Base-by-base conservation (phyloP, 768 basidiomycete genomes). In the Suillus weaverae region DNA sequence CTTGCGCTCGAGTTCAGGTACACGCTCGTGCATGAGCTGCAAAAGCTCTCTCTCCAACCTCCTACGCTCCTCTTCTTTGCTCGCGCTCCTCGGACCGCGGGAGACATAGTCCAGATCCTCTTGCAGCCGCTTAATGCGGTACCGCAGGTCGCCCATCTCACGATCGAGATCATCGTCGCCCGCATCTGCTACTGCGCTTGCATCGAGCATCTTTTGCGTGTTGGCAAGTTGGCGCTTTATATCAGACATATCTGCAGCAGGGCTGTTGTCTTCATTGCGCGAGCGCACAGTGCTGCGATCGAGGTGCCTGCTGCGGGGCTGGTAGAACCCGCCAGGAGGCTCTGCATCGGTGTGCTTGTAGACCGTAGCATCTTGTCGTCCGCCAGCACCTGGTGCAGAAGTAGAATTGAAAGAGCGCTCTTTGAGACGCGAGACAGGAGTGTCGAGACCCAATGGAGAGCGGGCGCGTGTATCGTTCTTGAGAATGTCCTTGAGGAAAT, bases 131-230 rank as follows among this genome's bases (percentile, higher is more conserved):
- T 88, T 87, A 54, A 97, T 94, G 35, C 90, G 86, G 71, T 93
- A 94, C 51, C 86, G 87, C 55, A 99, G 79, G 68, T 96, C 93
- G 8, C 89, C 86, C 79, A 97, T 84, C 77, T 99, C 97, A 53
- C 89, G 84, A 62, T 96, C 93, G n/a, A 99, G 81, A 59, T 84
- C 90, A 63, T 97, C 95, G 70, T 98, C 95, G 66, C 97, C 95
- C 3, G 81, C 86, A 61, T 86, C 86, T 22, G 83, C 86, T n/a
- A 88, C 87, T 0, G 88, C 81, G 5, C 84, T 83, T 32, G 85
- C 85, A 68, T 98, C 95, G 4, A 98, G 83, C 85, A 90, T 85
- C 61, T 87, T 84, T 11, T 92, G 89, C 0, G 95, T 90, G 69
- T 87, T 91, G 60, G 88, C 84, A 1, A 99, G 81, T 72, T 88